Base-by-base conservation (phyloP, 2,329 filamentous ascomycete genomes). In the Colletotrichum falcatum region DNA sequence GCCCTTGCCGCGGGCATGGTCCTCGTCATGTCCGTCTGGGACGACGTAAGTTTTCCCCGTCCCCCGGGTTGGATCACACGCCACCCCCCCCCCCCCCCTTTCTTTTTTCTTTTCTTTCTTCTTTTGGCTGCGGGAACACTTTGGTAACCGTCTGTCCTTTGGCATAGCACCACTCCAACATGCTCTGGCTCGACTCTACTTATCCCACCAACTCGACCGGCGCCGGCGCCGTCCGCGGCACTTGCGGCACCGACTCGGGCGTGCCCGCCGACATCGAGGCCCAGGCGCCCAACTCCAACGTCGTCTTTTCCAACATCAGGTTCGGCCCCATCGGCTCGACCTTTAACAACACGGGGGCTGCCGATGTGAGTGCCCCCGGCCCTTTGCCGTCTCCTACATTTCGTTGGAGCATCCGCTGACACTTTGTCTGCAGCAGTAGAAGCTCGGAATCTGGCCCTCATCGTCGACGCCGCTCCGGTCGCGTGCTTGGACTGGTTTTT, bases 141-240 rank as follows among this genome's bases (percentile, higher is more conserved):
- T n/a, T n/a, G n/a, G n/a, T n/a, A n/a, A n/a, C n/a, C n/a, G n/a
- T n/a, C n/a, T n/a, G n/a, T n/a, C n/a, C n/a, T n/a, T n/a, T n/a
- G n/a, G 26, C 46, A 23, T 9, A 80, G 79, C 87, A 92, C 80
- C 80, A 87, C 70, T 82, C 87, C 76, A 86, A 91, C 81, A 93
- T 94, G 91, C 86, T 91, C 76, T 94, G 92, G 92, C 88, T 94
- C 75, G 91, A 94, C 83, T 88, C 87, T 70, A 87, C 83, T 77
- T 91, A 88, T 83, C 90, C 91, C 53, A 83, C 83, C 70, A 78
- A 81, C 72, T 75, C 81, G 35, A 83, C 82, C 62, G 74, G 71
- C 3, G 81, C 82, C 33, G 89, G 89, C 74, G 79, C 82, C 63
- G 80, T 81, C 53, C 87, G 89, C 75, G 89, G 89, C 61, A 80